Evolutionary conservation across 495 filamentous ascomycete species (phyloP).

Genomic region (Talaromyces adpressus): DNA sequence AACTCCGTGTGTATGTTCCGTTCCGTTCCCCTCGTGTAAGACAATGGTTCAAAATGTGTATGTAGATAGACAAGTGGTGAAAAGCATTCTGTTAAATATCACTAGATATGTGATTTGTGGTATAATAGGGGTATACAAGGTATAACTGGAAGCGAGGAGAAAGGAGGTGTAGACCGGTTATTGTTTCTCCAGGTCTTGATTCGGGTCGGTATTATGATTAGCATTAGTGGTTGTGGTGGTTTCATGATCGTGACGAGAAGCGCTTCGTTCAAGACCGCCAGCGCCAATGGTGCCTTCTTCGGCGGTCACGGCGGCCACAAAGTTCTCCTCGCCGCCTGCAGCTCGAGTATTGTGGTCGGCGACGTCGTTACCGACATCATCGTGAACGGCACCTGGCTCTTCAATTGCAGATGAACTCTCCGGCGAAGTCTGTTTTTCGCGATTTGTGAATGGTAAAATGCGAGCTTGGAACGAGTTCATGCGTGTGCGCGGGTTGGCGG

Average conservation of each 20-base stretch:
- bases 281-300: slow-evolving; percentile 2
- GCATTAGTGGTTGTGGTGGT: neutral
- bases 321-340: neutral
- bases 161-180: neutral
- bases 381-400: neutral
- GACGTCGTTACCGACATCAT: neutral
- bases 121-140: neutral
- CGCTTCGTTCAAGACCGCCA: slow-evolving; percentile 1
- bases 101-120: neutral
- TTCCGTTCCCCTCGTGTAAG: too few species aligned
- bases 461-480: slow-evolving; percentile 30
- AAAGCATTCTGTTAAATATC: neutral
- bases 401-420: neutral
- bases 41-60: neutral
- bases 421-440: slow-evolving; percentile 22
- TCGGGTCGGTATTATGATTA: neutral
- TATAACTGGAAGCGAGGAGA: neutral
- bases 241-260: neutral
- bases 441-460: slow-evolving; percentile 7
- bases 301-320: neutral
- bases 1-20: neutral
- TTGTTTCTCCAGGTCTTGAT: slow-evolving; percentile 3
- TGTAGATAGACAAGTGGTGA: neutral
- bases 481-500: slow-evolving; percentile 32
- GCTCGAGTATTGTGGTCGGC: neutral